phyloP scores from a whole-genome alignment of 345 rosid species.

The Physaria fendleri region DNA sequence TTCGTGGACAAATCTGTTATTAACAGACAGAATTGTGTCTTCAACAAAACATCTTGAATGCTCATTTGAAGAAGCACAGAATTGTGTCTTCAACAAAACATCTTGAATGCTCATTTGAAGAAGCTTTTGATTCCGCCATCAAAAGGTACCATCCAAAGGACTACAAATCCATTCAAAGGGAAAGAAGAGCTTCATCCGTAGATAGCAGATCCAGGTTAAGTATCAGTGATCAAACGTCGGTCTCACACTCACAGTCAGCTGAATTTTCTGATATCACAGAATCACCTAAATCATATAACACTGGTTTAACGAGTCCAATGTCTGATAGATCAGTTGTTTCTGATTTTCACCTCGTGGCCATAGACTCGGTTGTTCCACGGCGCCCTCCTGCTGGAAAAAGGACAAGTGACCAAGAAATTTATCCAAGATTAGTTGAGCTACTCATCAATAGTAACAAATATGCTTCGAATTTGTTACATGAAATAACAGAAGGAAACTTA shows the following conservation, averaged over 20 bases:
- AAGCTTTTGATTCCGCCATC: conserved; percentile 73
- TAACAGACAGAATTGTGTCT: conserved; percentile 59
- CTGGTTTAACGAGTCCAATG: conserved; percentile 44
- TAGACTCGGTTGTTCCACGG: conserved; percentile 96
- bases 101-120: conserved; percentile 48
- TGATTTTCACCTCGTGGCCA: conserved; percentile 67
- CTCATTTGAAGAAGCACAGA: no score
- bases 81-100: conserved; percentile 32
- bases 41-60: conserved; percentile 33
- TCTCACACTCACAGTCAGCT: conserved; percentile 52
- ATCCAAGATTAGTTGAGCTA: conserved; percentile 91
- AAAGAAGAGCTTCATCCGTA: conserved; percentile 78
- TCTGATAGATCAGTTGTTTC: conserved; percentile 41
- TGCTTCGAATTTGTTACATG: conserved; percentile 64
- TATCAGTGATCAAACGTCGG: conserved; percentile 40
- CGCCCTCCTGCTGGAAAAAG: conserved; percentile 98
- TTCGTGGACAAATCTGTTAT: conserved; percentile 81
- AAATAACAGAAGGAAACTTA: conserved; percentile 74
- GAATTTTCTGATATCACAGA: conserved; percentile 64
- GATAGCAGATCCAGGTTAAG: conserved; percentile 49
- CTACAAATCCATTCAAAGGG: conserved; percentile 73
- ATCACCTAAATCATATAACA: conserved; percentile 51
- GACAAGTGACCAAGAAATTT: conserved; percentile 75
- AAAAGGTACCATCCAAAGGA: conserved; percentile 66
- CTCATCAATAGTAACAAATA: conserved; percentile 69